A percentile compares a stretch with the other conserved stretches of the same genome.
Evolutionary conservation across 208 protist genomes (phyloP).

Genomic region (Trypanosoma lewisi): DNA sequence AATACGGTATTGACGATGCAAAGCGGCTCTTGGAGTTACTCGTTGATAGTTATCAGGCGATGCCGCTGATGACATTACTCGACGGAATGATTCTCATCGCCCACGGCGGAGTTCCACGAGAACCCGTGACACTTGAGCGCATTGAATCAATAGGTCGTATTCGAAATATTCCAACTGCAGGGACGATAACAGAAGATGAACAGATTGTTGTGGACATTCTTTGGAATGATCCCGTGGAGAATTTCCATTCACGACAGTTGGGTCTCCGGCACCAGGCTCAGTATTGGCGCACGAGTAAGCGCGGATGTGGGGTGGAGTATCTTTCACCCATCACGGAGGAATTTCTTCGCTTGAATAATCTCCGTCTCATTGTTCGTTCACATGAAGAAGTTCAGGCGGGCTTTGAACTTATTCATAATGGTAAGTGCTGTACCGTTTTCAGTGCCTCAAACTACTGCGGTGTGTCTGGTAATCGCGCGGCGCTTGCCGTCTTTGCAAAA

Average conservation of each 20-base stretch:
- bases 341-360: slow-evolving; percentile 96
- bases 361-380: slow-evolving; percentile 93
- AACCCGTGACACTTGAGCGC: slow-evolving; percentile 56
- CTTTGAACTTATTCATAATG: slow-evolving; percentile 69
- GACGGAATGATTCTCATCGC: slow-evolving; percentile 95
- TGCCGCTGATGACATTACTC: slow-evolving; percentile 86
- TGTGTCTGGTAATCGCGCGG: slow-evolving; percentile 95
- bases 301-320: slow-evolving; percentile 98
- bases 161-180: slow-evolving; percentile 95
- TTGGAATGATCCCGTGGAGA: slow-evolving; percentile 98
- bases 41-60: slow-evolving; percentile 84
- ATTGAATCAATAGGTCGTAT: slow-evolving; percentile 93
- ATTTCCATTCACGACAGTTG: slow-evolving; percentile 75
- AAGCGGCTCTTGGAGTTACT: slow-evolving; percentile 46
- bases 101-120: slow-evolving; percentile 96
- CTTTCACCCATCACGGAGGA: slow-evolving; percentile 92
- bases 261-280: slow-evolving; percentile 65
- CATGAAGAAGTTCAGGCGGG: slow-evolving; percentile 93
- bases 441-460: slow-evolving; percentile 87
- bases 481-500: slow-evolving; percentile 81
- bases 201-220: slow-evolving; percentile 97
- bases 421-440: slow-evolving; percentile 76
- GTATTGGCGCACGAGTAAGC: slow-evolving; percentile 98
- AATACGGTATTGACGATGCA: slow-evolving; percentile 54
- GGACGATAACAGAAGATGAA: slow-evolving; percentile 93